Base-by-base conservation (phyloP, 768 basidiomycete genomes). In the Termitomyces eurrhizus region DNA sequence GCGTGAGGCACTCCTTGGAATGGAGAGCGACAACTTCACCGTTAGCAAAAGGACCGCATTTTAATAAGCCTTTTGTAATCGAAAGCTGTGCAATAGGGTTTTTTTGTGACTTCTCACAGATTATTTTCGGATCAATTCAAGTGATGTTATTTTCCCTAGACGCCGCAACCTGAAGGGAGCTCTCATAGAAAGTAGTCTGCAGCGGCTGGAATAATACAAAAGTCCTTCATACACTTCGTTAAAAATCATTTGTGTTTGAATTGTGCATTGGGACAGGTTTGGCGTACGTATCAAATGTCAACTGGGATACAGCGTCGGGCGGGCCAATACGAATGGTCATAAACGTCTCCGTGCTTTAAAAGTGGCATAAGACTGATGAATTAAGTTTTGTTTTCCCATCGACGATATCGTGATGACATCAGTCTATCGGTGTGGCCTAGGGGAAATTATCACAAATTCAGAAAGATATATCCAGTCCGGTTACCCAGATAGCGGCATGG, bases 121-220 rank as follows among this genome's bases (percentile, higher is more conserved):
- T n/a, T 36, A 8, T 56, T 21, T 57, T 57, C 45, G 44, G 56
- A 57, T 57, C 46, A 46, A 44, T 36, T 24, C n/a, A 45, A 45
- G 13, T 48, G 56, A 57, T 49, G 41, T 32, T 35, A 18, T 53
- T 54, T 35, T 14, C 26, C 12, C 13, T 14, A 18, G 32, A 32
- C 29, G 41, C 9, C 41, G 29, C 41, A 55, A 4, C 42, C 11
- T 44, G 42, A 21, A n/a, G 13, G 1, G 36, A 24, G n/a, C n/a
- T 21, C 41, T 54, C 39, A 14, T 6, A 54, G 18, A 39, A 54
- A 42, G 18, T 12, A 42, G 32, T n/a, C 3, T 55, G n/a, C 8
- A 32, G n/a, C 32, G 4, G 32, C 14, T 7, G 1, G 16, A 42
- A 29, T 33, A 2, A 32, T 2, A 7, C 9, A 14, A 16, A 37